Base-by-base conservation (phyloP, 1,139 yeast species). In the Nakaseomyces delphensis region DNA sequence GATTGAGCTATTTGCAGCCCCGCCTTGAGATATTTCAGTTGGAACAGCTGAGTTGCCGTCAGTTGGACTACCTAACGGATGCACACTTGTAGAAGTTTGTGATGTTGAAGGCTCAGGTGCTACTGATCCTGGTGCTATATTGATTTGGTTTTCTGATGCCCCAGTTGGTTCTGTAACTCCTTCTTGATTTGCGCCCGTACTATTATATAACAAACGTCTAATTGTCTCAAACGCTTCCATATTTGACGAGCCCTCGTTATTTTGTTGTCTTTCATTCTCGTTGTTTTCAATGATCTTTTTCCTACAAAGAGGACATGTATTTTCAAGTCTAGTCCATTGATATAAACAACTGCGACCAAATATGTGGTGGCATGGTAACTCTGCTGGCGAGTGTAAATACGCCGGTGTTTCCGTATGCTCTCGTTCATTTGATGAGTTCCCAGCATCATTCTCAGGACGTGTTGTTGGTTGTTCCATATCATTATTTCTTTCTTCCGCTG, bases 231-330 rank as follows among this genome's bases (percentile, higher is more conserved):
- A 57, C 25, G 49, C 41, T 16, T 32, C 41, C 24, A 40, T 44
- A 19, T 47, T 42, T 32, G 47, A 45, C 7, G 45, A 35, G 36
- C 43, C 43, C 23, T 45, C 43, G 16, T 39, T 29, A 27, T 41
- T 37, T 16, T 45, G 48, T 16, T 41, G 32, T 13, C 38, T 38
- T 20, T 39, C 47, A n/a, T 47, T 37, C 23, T 45, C 48, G 25
- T 41, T 38, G 21, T 50, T 55, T 8, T 54, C 59, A 21, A 83
- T 74, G 2, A 73, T 67, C 16, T 16, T 23, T 21, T 66, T 66
- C 46, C 96, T 74, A 57, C 96, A 86, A 43, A 85, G 65, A 0
- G 96, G 96, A 60, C 96, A 86, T 1, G 85, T 76, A 27, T 76
- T 69, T 45, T 81, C 76, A 38, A 70, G 67, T 46, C 71, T 70